Percentiles rank a stretch among this genome's conserved stretches.
Evolutionary conservation across 176 grass and related monocot genomes (phyloP).

Genomic region (Metroxylon sagu): DNA sequence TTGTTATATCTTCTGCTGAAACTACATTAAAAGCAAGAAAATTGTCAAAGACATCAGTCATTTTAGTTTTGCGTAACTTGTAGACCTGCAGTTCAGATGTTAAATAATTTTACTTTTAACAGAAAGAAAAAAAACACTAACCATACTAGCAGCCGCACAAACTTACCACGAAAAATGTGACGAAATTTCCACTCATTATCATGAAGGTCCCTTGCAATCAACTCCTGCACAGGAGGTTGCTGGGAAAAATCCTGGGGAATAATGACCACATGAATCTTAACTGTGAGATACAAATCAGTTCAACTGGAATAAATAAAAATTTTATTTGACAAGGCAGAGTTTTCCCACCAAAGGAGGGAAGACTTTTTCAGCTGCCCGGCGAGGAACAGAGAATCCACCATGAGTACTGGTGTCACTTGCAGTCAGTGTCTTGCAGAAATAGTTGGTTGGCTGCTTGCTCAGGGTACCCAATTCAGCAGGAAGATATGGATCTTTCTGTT

Average conservation of each 20-base stretch:
- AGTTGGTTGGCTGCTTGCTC: constrained; percentile 93
- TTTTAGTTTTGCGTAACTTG: too few species aligned
- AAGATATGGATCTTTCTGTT: constrained; percentile 84
- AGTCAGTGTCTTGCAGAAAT: constrained; percentile 96
- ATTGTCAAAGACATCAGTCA: too few species aligned
- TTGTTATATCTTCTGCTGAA: too few species aligned
- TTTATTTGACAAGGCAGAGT: too few species aligned
- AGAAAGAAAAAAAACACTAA: background rate
- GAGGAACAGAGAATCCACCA: constrained; percentile 93
- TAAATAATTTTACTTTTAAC: background rate
- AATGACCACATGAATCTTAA: background rate
- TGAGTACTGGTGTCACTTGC: constrained; percentile 97
- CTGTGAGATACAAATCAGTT: too few species aligned
- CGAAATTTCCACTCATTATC: constrained; percentile 99
- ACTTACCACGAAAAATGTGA: constrained; percentile 85
- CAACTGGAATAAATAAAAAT: too few species aligned
- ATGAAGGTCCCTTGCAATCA: constrained; percentile 82
- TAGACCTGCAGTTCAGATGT: too few species aligned
- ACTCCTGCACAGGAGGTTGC: constrained; percentile 82
- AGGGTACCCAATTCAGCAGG: constrained; percentile 65
- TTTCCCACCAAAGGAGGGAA: constrained; percentile 70
- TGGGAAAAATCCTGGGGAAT: constrained; percentile 68
- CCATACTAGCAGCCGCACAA: background rate
- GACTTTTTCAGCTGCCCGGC: constrained; percentile 94
- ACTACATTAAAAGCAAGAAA: too few species aligned